Base-by-base conservation (phyloP, 345 rosid species). In the Gossypium anomalum region DNA sequence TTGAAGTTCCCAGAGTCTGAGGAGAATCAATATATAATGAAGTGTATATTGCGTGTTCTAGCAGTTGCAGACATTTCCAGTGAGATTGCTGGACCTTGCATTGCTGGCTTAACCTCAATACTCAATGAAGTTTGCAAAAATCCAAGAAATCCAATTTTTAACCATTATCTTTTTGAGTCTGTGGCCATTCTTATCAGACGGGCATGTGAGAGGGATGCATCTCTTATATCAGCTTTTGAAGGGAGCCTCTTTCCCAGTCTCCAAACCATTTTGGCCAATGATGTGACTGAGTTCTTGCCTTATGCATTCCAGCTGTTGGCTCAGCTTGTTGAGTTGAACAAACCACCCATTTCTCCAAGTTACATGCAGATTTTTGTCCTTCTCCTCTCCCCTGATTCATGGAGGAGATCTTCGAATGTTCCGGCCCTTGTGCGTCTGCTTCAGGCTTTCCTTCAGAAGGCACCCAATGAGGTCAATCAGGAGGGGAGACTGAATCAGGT, bases 381-480 rank as follows among this genome's bases (percentile, higher is more conserved):
- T 76, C 97, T 96, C 65, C 89, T 96, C 59, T 80, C 89, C 14
- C 98, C 94, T 71, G 98, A 91, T 55, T 80, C 88, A 44, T 96
- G 99, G 99, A 93, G 82, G 72, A 88, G 90, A 86, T 80, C 89
- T 72, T 89, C 97, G 41, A 93, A 96, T 75, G 98, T 96, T 61
- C 99, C 99, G 56, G 99, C 99, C 2, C 97, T 96, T 73, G 99
- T 96, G 59, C 99, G 99, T 71, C 80, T 96, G 73, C 99, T 96
- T 70, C 99, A 92, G 78, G 98, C 99, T 70, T 93, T 92, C 84
- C 97, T 96, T 78, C 97, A 93, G 82, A 93, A 96, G 83, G 90
- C 92, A 27, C 92, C 98, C 9, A 83, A 80, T 67, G 97, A 96
- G 82, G 83, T 94, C 67, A 82, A 81, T 78, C 92, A 87, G 75